Base-by-base conservation (phyloP, 257 asterid genomes). In the Solanum pennellii region DNA sequence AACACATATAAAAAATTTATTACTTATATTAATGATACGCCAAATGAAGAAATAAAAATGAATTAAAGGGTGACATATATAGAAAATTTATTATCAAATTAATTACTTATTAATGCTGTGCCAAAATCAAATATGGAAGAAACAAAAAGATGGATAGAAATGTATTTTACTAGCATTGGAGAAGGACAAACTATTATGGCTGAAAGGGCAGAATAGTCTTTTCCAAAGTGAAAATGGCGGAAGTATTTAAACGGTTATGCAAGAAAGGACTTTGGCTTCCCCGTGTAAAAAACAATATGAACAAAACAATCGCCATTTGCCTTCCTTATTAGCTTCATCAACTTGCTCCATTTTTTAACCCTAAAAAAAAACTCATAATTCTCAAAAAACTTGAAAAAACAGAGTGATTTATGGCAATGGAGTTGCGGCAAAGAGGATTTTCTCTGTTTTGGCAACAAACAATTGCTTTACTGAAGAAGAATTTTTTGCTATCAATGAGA, bases 401-500 rank as follows among this genome's bases (percentile, higher is more conserved):
- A 8, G 37, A 77, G 84, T 44, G 41, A 45, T 27, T 7, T 12
- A 56, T 86, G 56, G 42, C 83, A 72, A 88, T 85, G 91, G 94
- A 90, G 37, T 73, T 90, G 65, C 85, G 29, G 65, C 85, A 37
- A 31, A 87, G 88, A 12, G 93, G 93, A 59, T 37, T 90, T 74
- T 80, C 94, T 29, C 88, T 92, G 33, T 85, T 89, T 49, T 25
- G 65, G 74, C 94, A 88, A 23, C 94, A 92, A 88, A 60, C 79
- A 15, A n/a, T 45, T 21, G 90, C 94, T 44, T 60, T 92, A 90
- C 33, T 92, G 62, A 89, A 83, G 89, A 92, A 92, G 84, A 92
- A 92, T 76, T 71, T 45, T 14, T 60, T 88, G 21, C 71, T 92
- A 3, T 69, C 93, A 35, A 77, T 87, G 87, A 87, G 91, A 83